These are phyloP conservation scores for Trichoderma koningii DNA, from an alignment of 2,329 filamentous ascomycete species.

Conservation along the genomic window DNA sequence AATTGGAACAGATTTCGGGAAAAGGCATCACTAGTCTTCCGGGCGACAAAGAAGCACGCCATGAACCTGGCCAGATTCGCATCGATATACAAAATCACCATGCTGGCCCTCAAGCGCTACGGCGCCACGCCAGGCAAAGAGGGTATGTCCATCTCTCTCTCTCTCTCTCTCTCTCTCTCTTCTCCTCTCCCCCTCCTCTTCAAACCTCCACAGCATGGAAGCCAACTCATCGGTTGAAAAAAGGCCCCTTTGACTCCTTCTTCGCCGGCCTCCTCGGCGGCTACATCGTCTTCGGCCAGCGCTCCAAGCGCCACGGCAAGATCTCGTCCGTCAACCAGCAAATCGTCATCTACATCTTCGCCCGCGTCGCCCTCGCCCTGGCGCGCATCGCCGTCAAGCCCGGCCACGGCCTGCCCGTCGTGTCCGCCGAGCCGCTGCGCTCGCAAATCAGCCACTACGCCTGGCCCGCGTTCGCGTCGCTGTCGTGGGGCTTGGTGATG, in stretches of 20 bases:
- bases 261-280: conserved; percentile 85
- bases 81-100: conserved; percentile 81
- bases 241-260: conserved; percentile 77
- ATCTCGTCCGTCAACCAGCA: conserved; percentile 87
- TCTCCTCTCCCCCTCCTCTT: neutral
- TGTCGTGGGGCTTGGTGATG: conserved; percentile 95
- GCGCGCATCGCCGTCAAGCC: conserved; percentile 80
- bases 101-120: conserved; percentile 71
- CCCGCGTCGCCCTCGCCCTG: conserved; percentile 80
- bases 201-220: neutral
- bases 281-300: conserved; percentile 84
- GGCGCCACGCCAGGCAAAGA: conserved; percentile 62
- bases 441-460: conserved; percentile 66
- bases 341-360: conserved; percentile 98
- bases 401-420: conserved; percentile 51
- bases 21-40: conserved; percentile 75
- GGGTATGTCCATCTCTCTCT: conserved; percentile 42
- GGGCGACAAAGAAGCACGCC: conserved; percentile 87
- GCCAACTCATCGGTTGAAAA: neutral
- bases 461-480: conserved; percentile 88
- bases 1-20: conserved; percentile 59
- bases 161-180: neutral
- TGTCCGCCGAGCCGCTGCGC: conserved; percentile 53
- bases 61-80: conserved; percentile 91
- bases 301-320: conserved; percentile 62